phyloP scores from a whole-genome alignment of 768 basidiomycete genomes.

The Boletus sp. region DNA sequence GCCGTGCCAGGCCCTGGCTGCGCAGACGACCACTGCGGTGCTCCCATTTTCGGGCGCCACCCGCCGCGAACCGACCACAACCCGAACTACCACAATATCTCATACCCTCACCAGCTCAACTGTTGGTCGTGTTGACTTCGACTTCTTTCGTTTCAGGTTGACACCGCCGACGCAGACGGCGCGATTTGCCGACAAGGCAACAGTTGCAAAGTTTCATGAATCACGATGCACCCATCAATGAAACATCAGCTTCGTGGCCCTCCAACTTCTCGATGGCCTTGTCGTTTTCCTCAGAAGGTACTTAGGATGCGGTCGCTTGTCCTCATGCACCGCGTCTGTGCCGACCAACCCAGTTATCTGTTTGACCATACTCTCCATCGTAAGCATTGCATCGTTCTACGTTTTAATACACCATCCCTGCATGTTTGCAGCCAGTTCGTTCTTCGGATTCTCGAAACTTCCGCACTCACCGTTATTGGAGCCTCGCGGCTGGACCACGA shows the following conservation, averaged over 20 bases:
- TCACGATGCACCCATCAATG: neutral
- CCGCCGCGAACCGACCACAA: constrained; percentile 7
- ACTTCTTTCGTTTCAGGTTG: neutral
- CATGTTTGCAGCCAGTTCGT: constrained; percentile 16
- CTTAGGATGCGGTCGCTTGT: neutral
- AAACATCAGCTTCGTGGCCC: constrained; percentile 8
- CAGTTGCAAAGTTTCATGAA: neutral
- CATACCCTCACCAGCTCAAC: neutral
- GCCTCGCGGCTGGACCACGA: neutral
- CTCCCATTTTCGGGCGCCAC: constrained; percentile 19
- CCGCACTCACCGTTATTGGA: neutral
- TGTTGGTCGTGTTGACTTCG: neutral
- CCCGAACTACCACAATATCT: constrained; percentile 3
- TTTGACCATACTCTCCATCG: neutral
- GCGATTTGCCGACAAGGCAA: neutral
- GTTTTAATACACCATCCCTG: constrained; percentile 19
- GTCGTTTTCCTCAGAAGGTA: neutral
- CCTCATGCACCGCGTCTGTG: constrained; percentile 9
- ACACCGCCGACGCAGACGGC: neutral
- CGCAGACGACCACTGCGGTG: constrained; percentile 31
- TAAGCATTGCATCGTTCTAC: constrained; percentile 8
- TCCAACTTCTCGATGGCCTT: neutral
- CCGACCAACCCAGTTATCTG: neutral
- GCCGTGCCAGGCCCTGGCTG: constrained; percentile 27
- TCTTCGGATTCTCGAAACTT: neutral